Percentiles rank a stretch among this genome's conserved stretches.
Evolutionary conservation across 805 yeast genomes (phyloP).

Genomic region (Cyberlindnera amylophila): DNA sequence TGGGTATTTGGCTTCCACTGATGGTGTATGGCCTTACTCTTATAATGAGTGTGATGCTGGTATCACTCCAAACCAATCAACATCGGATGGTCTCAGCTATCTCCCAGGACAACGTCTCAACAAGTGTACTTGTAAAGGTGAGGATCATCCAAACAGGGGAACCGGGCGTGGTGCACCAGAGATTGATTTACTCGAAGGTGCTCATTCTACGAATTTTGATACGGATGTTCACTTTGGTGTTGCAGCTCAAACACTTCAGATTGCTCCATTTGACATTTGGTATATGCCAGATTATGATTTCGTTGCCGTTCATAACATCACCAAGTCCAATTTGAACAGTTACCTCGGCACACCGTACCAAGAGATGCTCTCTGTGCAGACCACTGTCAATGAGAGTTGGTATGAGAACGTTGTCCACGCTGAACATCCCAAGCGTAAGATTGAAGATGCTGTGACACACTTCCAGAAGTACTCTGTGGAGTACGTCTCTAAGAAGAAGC

Average conservation of each 20-base stretch:
- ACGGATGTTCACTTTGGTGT: slow-evolving; percentile 34
- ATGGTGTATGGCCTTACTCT: slow-evolving; percentile 50
- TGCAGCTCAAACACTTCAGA: slow-evolving; percentile 47
- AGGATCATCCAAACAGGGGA: slow-evolving; percentile 46
- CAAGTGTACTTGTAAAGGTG: slow-evolving; percentile 42
- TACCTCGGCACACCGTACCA: slow-evolving; percentile 50
- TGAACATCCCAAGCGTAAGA: slow-evolving; percentile 2
- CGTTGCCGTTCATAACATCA: slow-evolving; percentile 37
- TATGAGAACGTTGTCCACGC: slow-evolving; percentile 35
- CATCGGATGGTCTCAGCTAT: slow-evolving; percentile 44
- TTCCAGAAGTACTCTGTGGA: slow-evolving; percentile 45
- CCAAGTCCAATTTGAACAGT: slow-evolving; percentile 41
- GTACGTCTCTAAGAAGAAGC: slow-evolving; percentile 35
- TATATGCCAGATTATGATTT: slow-evolving; percentile 47
- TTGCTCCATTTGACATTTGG: slow-evolving; percentile 53
- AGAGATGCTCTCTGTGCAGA: slow-evolving; percentile 44
- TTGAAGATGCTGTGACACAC: slow-evolving; percentile 10
- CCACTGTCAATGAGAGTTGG: slow-evolving; percentile 44
- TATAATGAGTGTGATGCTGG: slow-evolving; percentile 48
- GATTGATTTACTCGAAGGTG: slow-evolving; percentile 48
- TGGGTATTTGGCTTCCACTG: slow-evolving; percentile 44
- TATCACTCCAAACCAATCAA: slow-evolving; percentile 45
- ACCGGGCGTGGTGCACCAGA: slow-evolving; percentile 49
- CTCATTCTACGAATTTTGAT: slow-evolving; percentile 29
- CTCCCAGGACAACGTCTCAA: slow-evolving; percentile 44